Base-by-base conservation (phyloP, 23 red algal species). In the Gracilaria gracilis region DNA sequence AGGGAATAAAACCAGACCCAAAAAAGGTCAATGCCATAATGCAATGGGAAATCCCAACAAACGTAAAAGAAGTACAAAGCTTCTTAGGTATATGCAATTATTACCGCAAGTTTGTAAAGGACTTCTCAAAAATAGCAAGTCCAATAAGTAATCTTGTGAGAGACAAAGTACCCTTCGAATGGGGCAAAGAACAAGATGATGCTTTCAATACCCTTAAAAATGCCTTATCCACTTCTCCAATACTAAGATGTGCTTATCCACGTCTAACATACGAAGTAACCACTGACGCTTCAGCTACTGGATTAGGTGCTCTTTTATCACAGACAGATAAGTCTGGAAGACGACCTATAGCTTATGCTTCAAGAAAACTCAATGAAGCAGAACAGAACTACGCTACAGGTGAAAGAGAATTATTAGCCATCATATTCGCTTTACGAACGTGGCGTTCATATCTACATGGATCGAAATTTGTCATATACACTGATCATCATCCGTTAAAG, bases 401-500 rank as follows among this genome's bases (percentile, higher is more conserved):
- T 9, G 88, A 72, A 54, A 48, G 75, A 67, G 88, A 91, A 24
- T 4, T 91, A 35, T 58, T 91, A 34, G 88, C 24, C 15, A 82
- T 91, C 11, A 73, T 90, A 17, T 55, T 65, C 25, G 57, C 77
- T 14, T 29, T 82, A 29, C 19, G 69, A 69, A 81, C 28, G 14
- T 91, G 25, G 0, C 81, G 88, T 81, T 54, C 61, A 13, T 91
- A 91, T 82, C n/a, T n/a, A n/a, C n/a, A n/a, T n/a, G n/a, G n/a
- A n/a, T n/a, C n/a, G n/a, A n/a, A n/a, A n/a, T n/a, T n/a, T n/a
- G n/a, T n/a, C n/a, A n/a, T n/a, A n/a, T n/a, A n/a, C n/a, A n/a
- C n/a, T n/a, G n/a, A n/a, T n/a, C n/a, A n/a, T n/a, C n/a, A n/a
- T n/a, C n/a, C n/a, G n/a, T n/a, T n/a, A n/a, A n/a, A n/a, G n/a